A percentile compares a stretch with the other conserved stretches of the same genome.
Conservation (phyloP, 2,329 filamentous ascomycete species). For the Fusarium heterosporum region DNA sequence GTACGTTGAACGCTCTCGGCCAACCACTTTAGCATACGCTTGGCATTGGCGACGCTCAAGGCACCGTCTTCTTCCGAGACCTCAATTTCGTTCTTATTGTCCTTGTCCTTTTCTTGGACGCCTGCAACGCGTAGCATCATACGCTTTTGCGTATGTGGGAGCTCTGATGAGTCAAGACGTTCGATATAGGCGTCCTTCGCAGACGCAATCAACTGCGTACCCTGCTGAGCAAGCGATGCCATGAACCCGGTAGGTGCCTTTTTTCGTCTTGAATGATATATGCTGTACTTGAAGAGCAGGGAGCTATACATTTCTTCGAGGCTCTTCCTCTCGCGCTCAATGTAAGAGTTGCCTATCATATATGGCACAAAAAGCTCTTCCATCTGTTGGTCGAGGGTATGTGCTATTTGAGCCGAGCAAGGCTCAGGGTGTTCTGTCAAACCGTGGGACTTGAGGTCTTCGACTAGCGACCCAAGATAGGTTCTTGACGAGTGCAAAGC, state of each 20-base stretch:
- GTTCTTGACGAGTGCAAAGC: conserved; percentile 90
- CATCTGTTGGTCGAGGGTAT: conserved; percentile 78
- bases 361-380: conserved; percentile 83
- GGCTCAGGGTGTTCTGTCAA: conserved; percentile 95
- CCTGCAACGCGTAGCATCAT: conserved; percentile 93
- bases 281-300: conserved; percentile 93
- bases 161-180: conserved; percentile 86
- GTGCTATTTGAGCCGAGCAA: conserved; percentile 85
- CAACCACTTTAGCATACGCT: conserved; percentile 97
- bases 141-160: conserved; percentile 87
- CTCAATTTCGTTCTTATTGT: conserved; percentile 86
- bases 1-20: conserved; percentile 93
- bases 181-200: conserved; percentile 93
- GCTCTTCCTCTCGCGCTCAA: conserved; percentile 75
- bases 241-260: conserved; percentile 93
- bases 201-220: conserved; percentile 86
- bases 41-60: conserved; percentile 86
- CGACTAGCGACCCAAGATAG: conserved; percentile 88
- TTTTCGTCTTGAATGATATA: conserved; percentile 90
- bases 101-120: conserved; percentile 77
- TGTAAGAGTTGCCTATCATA: conserved; percentile 75
- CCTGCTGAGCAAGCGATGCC: conserved; percentile 88
- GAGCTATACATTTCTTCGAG: conserved; percentile 89
- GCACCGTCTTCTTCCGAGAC: conserved; percentile 90
- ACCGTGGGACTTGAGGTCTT: conserved; percentile 93